Conservation (phyloP, 2,329 filamentous ascomycete species). For the Diaporthe velutina region DNA sequence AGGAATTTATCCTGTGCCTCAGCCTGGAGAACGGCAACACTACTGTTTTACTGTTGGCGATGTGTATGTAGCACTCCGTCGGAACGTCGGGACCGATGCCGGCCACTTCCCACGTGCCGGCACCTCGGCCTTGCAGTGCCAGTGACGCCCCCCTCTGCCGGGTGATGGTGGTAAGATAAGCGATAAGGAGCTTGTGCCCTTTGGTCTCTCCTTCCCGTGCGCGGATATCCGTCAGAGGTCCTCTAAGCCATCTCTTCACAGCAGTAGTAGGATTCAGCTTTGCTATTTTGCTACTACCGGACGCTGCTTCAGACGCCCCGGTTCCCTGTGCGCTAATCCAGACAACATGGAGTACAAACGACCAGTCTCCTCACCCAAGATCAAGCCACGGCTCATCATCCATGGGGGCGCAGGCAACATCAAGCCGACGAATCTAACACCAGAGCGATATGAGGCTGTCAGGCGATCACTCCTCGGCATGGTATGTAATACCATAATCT, state of each 20-base stretch:
- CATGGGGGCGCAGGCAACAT: constrained; percentile 82
- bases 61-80: background rate
- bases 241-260: background rate
- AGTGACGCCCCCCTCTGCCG: background rate
- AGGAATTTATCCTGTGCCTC: constrained; percentile 18
- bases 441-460: constrained; percentile 69
- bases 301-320: background rate
- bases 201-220: background rate
- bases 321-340: background rate
- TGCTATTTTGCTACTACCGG: background rate
- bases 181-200: background rate
- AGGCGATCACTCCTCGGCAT: constrained; percentile 72
- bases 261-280: background rate
- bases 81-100: constrained; percentile 8
- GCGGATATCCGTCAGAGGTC: background rate
- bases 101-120: background rate
- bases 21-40: background rate
- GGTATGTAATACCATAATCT: constrained; percentile 53
- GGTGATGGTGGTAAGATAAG: constrained; percentile 28
- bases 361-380: constrained; percentile 36
- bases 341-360: constrained; percentile 57
- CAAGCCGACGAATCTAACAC: constrained; percentile 68
- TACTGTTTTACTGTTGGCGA: background rate
- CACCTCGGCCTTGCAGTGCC: background rate
- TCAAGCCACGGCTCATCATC: constrained; percentile 73